phyloP scores from a whole-genome alignment of 2,329 filamentous ascomycete species.

The Penicillium sp. region DNA sequence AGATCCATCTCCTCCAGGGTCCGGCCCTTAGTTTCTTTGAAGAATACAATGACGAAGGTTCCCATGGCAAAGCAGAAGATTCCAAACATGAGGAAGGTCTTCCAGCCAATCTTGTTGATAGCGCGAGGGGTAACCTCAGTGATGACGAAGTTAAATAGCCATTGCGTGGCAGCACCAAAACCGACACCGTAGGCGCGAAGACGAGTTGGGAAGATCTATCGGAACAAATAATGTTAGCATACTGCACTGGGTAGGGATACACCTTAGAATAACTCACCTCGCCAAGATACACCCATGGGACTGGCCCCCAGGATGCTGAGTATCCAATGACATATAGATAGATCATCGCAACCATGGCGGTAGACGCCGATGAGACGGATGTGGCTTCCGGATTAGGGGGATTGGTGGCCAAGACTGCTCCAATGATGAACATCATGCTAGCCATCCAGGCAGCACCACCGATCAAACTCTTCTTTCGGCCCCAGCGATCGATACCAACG shows the following conservation, averaged over 20 bases:
- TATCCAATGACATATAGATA: constrained; percentile 47
- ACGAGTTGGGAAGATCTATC: constrained; percentile 40
- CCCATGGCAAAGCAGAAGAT: constrained; percentile 38
- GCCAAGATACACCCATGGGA: constrained; percentile 34
- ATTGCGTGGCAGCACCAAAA: constrained; percentile 37
- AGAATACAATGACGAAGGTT: constrained; percentile 32
- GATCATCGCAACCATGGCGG: constrained; percentile 46
- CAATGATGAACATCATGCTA: constrained; percentile 41
- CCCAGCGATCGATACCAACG: constrained; percentile 38
- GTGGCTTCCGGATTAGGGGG: constrained; percentile 27
- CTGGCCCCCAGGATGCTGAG: constrained; percentile 24
- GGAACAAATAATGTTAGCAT: constrained; percentile 5
- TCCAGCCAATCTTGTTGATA: constrained; percentile 38
- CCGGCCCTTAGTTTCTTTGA: constrained; percentile 40
- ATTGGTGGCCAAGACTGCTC: constrained; percentile 30
- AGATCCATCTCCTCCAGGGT: constrained; percentile 41
- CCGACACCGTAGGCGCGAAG: constrained; percentile 41
- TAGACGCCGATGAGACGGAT: constrained; percentile 30
- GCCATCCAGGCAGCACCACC: constrained; percentile 35
- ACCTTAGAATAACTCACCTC: constrained; percentile 20
- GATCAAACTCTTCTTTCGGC: constrained; percentile 34
- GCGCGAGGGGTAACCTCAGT: constrained; percentile 41
- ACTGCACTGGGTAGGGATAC: background rate
- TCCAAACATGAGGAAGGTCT: constrained; percentile 43
- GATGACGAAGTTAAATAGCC: constrained; percentile 44